Conservation (phyloP, 495 filamentous ascomycete genomes). For the Penicillium daleae region DNA sequence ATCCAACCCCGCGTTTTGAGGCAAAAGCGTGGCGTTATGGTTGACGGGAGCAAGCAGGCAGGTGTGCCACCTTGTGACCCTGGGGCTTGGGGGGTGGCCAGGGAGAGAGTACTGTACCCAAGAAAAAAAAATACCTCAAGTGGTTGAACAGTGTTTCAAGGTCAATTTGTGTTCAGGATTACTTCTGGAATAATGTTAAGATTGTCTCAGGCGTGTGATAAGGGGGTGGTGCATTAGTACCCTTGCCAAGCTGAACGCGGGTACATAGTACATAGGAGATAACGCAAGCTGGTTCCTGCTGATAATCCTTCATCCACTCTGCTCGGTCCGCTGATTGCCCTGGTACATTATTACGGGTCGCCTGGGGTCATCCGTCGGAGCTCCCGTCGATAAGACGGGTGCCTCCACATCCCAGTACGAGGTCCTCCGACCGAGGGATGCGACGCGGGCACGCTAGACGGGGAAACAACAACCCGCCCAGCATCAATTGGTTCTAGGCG, state of each 20-base stretch:
- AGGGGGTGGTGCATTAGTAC: not conserved
- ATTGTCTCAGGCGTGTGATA: not conserved
- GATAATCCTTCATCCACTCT: not conserved
- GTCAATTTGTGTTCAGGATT: too few species aligned
- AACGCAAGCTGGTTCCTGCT: not conserved
- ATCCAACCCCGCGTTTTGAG: slow-evolving; percentile 9
- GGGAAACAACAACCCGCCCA: slow-evolving; percentile 1
- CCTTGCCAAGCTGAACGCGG: not conserved
- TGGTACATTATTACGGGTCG: not conserved
- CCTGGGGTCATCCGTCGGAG: slow-evolving; percentile 10
- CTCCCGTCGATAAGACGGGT: slow-evolving; percentile 5
- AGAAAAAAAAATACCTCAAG: too few species aligned
- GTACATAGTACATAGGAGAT: too few species aligned
- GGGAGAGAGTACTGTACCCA: not conserved
- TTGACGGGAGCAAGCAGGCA: slow-evolving; percentile 1
- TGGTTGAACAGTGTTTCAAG: too few species aligned
- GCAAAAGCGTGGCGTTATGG: slow-evolving; percentile 6
- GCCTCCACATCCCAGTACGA: not conserved
- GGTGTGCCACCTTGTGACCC: slow-evolving; percentile 1
- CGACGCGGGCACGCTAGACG: not conserved
- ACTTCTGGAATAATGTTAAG: too few species aligned
- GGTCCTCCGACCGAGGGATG: not conserved
- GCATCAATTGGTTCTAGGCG: not conserved
- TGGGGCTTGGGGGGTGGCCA: not conserved
- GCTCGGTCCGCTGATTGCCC: not conserved